phyloP scores from a whole-genome alignment of 1,284 basidiomycete species.

The Ustilago tritici region DNA sequence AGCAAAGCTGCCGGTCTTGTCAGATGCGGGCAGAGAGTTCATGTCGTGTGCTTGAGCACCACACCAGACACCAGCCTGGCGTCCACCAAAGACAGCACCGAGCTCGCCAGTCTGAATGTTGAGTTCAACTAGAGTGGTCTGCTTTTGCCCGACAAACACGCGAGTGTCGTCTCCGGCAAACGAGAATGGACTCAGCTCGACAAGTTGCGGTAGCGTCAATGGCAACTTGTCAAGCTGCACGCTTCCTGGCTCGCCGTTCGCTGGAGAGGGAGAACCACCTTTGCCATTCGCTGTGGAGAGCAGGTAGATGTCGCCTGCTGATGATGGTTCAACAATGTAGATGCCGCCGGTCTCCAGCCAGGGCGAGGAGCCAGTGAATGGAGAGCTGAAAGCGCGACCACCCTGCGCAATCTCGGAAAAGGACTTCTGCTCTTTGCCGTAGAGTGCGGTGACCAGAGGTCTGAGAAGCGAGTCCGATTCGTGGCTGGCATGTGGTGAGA shows the following conservation, averaged over 20 bases:
- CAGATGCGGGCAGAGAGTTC: constrained; percentile 5
- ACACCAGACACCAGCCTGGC: constrained; percentile 48
- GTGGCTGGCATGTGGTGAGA: constrained; percentile 46
- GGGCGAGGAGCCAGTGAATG: constrained; percentile 43
- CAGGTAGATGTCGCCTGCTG: constrained; percentile 84
- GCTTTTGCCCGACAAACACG: constrained; percentile 85
- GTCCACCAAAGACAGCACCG: constrained; percentile 78
- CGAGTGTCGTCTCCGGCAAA: constrained; percentile 79
- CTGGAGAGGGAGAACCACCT: constrained; percentile 7
- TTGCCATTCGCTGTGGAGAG: constrained; percentile 72
- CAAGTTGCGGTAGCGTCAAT: constrained; percentile 85
- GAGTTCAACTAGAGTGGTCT: constrained; percentile 82
- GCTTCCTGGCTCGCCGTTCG: constrained; percentile 29
- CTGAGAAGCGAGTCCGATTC: constrained; percentile 49
- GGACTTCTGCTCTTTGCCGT: constrained; percentile 54
- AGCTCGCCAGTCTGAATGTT: constrained; percentile 85
- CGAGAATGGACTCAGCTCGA: constrained; percentile 85
- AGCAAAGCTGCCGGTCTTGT: not conserved
- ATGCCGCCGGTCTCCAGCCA: constrained; percentile 77
- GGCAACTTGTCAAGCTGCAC: constrained; percentile 78
- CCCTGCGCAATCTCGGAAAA: constrained; percentile 60
- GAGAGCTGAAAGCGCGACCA: constrained; percentile 31
- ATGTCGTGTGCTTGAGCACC: constrained; percentile 40
- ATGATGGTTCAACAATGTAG: constrained; percentile 90
- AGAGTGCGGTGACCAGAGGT: constrained; percentile 60